Conservation (phyloP, 306 rosid genomes). For the Cicer bijugum region DNA sequence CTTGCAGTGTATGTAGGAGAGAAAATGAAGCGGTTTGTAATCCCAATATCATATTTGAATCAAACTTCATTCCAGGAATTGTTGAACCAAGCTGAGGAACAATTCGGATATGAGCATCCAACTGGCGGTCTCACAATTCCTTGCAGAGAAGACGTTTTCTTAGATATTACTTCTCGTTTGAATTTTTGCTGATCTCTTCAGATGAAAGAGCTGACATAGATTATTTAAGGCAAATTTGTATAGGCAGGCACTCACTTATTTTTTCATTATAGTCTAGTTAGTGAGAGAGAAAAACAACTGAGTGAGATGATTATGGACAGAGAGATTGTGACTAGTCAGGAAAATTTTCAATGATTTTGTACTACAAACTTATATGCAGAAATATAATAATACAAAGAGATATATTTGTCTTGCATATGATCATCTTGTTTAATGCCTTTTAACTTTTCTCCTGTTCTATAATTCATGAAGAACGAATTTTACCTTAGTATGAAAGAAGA, state of each 20-base stretch:
- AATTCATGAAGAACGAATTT: background rate
- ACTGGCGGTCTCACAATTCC: constrained; percentile 59
- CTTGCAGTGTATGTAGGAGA: constrained; percentile 59
- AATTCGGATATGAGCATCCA: constrained; percentile 60
- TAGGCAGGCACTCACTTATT: background rate
- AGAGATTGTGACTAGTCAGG: background rate
- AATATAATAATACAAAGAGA: too few relatives aligned
- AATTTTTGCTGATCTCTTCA: background rate
- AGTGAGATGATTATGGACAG: background rate
- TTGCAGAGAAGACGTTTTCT: constrained; percentile 44
- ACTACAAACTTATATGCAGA: too few relatives aligned
- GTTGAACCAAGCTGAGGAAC: constrained; percentile 47
- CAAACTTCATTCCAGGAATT: constrained; percentile 52
- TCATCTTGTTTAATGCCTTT: too few relatives aligned
- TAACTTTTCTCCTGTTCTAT: background rate
- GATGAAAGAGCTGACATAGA: constrained; percentile 9
- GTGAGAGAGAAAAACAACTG: background rate
- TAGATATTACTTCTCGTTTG: constrained; percentile 33
- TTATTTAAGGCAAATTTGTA: constrained; percentile 27
- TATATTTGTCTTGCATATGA: background rate
- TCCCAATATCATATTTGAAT: constrained; percentile 54
- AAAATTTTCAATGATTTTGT: too few relatives aligned
- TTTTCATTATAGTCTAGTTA: background rate
- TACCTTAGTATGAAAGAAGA: background rate
- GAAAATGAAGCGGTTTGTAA: constrained; percentile 46